phyloP scores from a whole-genome alignment of 305 asterid genomes.

The Nicotiana rustica region DNA sequence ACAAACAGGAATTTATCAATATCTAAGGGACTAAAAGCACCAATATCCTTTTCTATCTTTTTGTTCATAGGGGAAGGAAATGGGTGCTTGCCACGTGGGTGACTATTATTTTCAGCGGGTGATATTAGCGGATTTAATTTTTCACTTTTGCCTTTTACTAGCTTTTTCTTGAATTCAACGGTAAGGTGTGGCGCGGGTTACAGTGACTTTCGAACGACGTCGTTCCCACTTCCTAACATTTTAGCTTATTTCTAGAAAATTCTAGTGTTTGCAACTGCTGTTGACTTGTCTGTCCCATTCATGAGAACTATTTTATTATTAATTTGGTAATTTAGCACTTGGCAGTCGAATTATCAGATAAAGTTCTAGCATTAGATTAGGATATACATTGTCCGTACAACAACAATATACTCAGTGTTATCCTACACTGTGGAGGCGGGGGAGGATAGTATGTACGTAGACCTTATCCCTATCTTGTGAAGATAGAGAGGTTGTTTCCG shows the following conservation, averaged over 20 bases:
- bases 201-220: constrained; percentile 25
- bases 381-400: too few relatives aligned
- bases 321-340: not conserved
- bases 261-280: not conserved
- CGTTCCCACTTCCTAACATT: constrained; percentile 11
- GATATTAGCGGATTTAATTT: constrained; percentile 36
- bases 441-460: too few relatives aligned
- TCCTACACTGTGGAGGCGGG: too few relatives aligned
- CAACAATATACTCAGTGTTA: too few relatives aligned
- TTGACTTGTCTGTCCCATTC: not conserved
- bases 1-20: too few relatives aligned
- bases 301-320: not conserved
- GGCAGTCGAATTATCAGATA: not conserved
- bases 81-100: constrained; percentile 31
- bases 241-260: not conserved
- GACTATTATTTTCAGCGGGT: constrained; percentile 37
- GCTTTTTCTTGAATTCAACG: constrained; percentile 49
- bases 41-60: not conserved
- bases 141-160: constrained; percentile 25
- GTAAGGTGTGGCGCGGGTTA: constrained; percentile 44
- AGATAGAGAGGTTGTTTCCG: too few relatives aligned
- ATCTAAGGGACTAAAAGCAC: too few relatives aligned
- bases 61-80: not conserved
- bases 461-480: too few relatives aligned
- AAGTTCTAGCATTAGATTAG: not conserved